Percentiles rank a stretch among this genome's conserved stretches.
Conservation (phyloP, 805 yeast species). For the Ogataea allantospora region DNA sequence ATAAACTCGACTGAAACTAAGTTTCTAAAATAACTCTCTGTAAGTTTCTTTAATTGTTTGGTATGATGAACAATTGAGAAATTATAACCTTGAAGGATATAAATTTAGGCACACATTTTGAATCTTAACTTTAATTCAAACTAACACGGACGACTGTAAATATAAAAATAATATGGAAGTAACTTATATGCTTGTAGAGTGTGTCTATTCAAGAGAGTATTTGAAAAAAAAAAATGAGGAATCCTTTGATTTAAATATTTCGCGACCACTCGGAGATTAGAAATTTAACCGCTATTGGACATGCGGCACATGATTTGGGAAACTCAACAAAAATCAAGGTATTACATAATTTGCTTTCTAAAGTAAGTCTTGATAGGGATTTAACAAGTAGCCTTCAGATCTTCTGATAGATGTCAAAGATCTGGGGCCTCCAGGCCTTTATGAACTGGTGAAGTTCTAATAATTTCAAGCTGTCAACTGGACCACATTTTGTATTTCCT, state of each 20-base stretch:
- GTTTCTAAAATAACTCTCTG: conserved; percentile 14
- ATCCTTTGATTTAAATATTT: conserved; percentile 3
- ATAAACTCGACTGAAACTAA: conserved; percentile 14
- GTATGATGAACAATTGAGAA: conserved; percentile 17
- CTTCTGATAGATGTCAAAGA: too few species aligned
- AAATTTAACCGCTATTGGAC: conserved; percentile 2
- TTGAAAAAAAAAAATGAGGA: conserved; percentile 4
- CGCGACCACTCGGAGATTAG: neutral
- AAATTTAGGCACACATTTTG: conserved; percentile 28
- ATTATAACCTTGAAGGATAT: conserved; percentile 16
- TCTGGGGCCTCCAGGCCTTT: too few species aligned
- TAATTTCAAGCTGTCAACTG: too few species aligned
- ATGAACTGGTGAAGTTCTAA: too few species aligned
- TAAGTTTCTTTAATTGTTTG: conserved; percentile 20
- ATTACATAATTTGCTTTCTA: too few species aligned
- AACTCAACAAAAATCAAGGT: too few species aligned
- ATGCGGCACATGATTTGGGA: neutral
- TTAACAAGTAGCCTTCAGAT: too few species aligned
- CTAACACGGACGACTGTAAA: conserved; percentile 5
- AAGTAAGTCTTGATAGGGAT: too few species aligned
- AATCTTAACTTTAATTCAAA: conserved; percentile 7
- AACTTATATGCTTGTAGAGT: neutral
- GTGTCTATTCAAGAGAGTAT: conserved; percentile 8
- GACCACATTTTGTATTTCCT: too few species aligned
- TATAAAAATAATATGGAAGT: conserved; percentile 1